phyloP scores from a whole-genome alignment of 768 basidiomycete genomes.

The Bullera alba region DNA sequence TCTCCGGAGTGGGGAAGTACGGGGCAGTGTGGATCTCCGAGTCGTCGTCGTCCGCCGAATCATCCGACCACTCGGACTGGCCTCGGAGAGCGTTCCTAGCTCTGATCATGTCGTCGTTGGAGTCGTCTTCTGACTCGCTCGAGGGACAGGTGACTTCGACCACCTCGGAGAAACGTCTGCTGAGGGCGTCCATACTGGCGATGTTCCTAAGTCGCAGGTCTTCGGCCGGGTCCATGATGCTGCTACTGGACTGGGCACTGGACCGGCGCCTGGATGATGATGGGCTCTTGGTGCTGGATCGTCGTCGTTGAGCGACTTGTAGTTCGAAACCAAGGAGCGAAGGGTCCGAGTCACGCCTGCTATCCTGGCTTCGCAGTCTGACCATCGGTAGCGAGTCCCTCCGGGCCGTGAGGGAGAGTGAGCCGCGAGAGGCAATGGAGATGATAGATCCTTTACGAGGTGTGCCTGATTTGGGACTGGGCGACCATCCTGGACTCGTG shows the following conservation, averaged over 20 bases:
- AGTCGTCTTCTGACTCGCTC: conserved; percentile 13
- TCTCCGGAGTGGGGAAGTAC: conserved; percentile 28
- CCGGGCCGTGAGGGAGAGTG: conserved; percentile 10
- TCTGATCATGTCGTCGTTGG: conserved; percentile 10
- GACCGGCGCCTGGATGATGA: conserved; percentile 14
- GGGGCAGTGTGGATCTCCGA: conserved; percentile 35
- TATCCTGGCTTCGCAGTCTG: conserved; percentile 1
- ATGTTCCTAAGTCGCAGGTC: conserved; percentile 26
- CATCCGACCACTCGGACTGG: conserved; percentile 10
- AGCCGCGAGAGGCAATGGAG: conserved; percentile 28
- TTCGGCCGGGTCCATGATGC: conserved; percentile 24
- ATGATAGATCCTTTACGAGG: conserved; percentile 27
- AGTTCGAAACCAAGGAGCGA: conserved; percentile 33
- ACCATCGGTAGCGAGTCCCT: conserved; percentile 5
- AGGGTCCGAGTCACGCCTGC: conserved; percentile 22
- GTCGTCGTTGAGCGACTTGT: conserved; percentile 5
- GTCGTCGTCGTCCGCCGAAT: conserved; percentile 14
- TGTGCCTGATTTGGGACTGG: conserved; percentile 5
- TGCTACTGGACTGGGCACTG: conserved; percentile 12
- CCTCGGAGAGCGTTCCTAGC: background rate
- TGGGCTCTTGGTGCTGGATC: conserved; percentile 9
- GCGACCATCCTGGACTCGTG: conserved; percentile 13
- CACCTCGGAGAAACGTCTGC: conserved; percentile 35
- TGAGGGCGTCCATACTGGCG: conserved; percentile 23
- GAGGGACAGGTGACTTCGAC: conserved; percentile 33